Evolutionary conservation across 129 eudicot species (phyloP).

Genomic region (Pittosporum tobira): DNA sequence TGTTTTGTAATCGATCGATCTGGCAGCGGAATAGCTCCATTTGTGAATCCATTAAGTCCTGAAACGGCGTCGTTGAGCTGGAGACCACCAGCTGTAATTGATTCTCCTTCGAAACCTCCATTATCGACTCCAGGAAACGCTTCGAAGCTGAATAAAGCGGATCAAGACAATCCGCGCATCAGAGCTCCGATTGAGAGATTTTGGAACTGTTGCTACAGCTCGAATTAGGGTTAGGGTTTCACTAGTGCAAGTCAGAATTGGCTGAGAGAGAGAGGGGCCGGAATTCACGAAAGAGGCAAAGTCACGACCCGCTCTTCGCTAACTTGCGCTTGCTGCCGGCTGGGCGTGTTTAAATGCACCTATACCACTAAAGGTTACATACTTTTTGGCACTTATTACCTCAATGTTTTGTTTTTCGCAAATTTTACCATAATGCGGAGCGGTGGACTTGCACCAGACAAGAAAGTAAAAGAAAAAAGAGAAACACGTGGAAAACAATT

Average conservation of each 20-base stretch:
- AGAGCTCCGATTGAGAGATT: not conserved
- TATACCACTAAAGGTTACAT: too few species aligned
- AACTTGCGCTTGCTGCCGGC: not conserved
- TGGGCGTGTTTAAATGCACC: too few species aligned
- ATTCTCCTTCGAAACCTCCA: slow-evolving; percentile 40
- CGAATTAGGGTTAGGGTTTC: slow-evolving; percentile 29
- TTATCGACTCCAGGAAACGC: slow-evolving; percentile 13
- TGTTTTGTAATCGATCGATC: slow-evolving; percentile 53
- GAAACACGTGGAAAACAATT: too few species aligned
- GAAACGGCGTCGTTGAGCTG: slow-evolving; percentile 34
- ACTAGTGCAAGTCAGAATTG: not conserved
- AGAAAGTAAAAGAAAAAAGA: too few species aligned
- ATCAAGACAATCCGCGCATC: slow-evolving; percentile 13
- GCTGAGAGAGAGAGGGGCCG: not conserved
- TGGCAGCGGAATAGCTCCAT: slow-evolving; percentile 51
- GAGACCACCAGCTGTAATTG: slow-evolving; percentile 40
- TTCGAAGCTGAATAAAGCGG: slow-evolving; percentile 17
- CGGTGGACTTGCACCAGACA: too few species aligned
- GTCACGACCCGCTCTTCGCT: not conserved
- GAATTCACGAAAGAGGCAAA: not conserved
- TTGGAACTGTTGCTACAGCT: not conserved
- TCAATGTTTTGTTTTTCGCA: too few species aligned
- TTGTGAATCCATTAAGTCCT: slow-evolving; percentile 49
- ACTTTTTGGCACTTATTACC: too few species aligned
- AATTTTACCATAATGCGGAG: too few species aligned